Base-by-base conservation (phyloP, 176 grass and related monocot genomes). In the Chloris gayana region DNA sequence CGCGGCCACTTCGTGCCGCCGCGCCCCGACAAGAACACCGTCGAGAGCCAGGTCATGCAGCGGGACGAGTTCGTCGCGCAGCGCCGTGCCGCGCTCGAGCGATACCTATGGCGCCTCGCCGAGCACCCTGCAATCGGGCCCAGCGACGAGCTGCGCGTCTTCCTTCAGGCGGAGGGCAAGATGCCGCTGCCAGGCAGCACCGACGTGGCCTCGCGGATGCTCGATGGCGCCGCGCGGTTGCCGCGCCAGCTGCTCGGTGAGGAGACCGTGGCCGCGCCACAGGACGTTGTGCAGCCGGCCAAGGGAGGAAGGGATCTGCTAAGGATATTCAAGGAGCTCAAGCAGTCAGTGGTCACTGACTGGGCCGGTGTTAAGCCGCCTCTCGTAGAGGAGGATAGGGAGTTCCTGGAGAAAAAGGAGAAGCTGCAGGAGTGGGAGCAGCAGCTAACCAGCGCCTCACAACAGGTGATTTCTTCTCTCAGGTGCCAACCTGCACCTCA, bases 21-120 rank as follows among this genome's bases (percentile, higher is more conserved):
- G 53, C 90, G 96, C 13, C 96, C 93, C 0, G 96, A 99, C 80
- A 99, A 99, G 90, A 92, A 86, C 79, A 92, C 91, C 8, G 88
- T 99, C 21, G 96, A 99, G 83, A 91, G 90, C 75, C 96, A 93
- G 90, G 96, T 99, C 84, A 99, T 99, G 96, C 93, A 95, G 82
- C 88, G 87, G 63, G 78, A 87, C 42, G 96, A 99, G 69, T 99
- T 99, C 86, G 87, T 99, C 12, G 82, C 90, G 41, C 96, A 91
- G 82, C 90, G 92, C 37, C 86, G 88, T 9, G 77, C 78, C 0
- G 88, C 96, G 9, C 90, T 99, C 46, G 88, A 99, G 87, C 80
- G 87, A 12, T 99, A 99, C 82, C 90, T 99, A 0, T 85, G 90
- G 76, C 79, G 93, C 8, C 90, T 99, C 58, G 88, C 96, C 5